phyloP scores from a whole-genome alignment of 768 basidiomycete genomes.

The Botryobasidium botryosum region DNA sequence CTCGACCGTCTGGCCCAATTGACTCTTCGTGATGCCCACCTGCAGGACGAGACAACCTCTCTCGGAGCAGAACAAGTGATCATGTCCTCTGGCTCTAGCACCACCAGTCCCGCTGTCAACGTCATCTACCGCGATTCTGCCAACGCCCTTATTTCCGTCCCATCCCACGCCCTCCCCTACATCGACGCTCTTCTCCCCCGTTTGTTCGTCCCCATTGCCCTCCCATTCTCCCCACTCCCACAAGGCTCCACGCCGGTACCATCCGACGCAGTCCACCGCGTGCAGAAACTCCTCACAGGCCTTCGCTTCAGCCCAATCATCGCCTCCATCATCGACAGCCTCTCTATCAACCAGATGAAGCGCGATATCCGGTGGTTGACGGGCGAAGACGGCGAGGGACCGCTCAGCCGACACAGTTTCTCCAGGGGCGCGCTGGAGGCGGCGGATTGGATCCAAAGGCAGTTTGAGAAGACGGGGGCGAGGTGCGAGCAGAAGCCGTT shows the following conservation, averaged over 20 bases:
- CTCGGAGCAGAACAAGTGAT: too few relatives aligned
- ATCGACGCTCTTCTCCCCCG: constrained; percentile 48
- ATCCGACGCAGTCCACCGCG: constrained; percentile 32
- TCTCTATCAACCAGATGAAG: constrained; percentile 48
- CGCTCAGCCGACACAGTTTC: constrained; percentile 73
- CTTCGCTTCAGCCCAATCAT: constrained; percentile 55
- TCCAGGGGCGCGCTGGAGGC: constrained; percentile 44
- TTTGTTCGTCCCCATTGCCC: constrained; percentile 51
- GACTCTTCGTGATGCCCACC: too few relatives aligned
- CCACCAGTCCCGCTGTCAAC: background rate
- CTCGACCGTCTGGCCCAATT: too few relatives aligned
- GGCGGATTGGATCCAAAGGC: constrained; percentile 54
- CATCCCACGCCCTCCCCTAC: constrained; percentile 12
- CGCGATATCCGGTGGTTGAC: constrained; percentile 69
- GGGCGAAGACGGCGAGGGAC: constrained; percentile 61
- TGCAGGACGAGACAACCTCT: too few relatives aligned
- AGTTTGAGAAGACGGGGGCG: constrained; percentile 61
- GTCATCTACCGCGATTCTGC: constrained; percentile 13
- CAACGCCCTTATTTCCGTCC: constrained; percentile 18
- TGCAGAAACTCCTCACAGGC: constrained; percentile 37
- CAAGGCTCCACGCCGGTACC: constrained; percentile 42
- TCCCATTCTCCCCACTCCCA: constrained; percentile 34
- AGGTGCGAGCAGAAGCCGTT: constrained; percentile 51
- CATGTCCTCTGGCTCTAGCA: too few relatives aligned
- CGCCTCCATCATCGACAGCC: constrained; percentile 46